Percentiles rank a stretch among this genome's conserved stretches.
Evolutionary conservation across 2,329 filamentous ascomycete species (phyloP).

Genomic region (Kalaharituber pfeilii): DNA sequence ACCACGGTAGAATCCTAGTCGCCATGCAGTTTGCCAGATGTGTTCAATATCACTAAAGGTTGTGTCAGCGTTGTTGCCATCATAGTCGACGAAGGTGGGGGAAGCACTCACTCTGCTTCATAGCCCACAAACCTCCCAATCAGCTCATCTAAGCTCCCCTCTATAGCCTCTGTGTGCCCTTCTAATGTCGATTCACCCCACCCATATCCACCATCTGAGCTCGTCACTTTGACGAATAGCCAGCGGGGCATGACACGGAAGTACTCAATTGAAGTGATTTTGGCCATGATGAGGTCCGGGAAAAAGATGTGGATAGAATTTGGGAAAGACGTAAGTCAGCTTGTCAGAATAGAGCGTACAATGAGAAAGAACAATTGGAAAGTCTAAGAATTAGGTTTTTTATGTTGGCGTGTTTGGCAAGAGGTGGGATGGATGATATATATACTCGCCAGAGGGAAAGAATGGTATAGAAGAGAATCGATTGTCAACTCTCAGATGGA

Average conservation of each 20-base stretch:
- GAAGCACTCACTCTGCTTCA: conserved; percentile 38
- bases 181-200: conserved; percentile 47
- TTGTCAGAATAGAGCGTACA: no score
- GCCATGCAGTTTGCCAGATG: conserved; percentile 59
- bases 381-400: no score
- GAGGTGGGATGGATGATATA: not conserved
- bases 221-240: conserved; percentile 45
- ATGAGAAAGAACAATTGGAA: no score
- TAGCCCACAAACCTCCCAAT: conserved; percentile 38
- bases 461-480: no score
- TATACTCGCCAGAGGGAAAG: no score
- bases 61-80: not conserved
- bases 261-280: conserved; percentile 42
- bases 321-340: not conserved
- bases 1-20: conserved; percentile 56
- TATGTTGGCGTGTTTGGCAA: not conserved
- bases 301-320: not conserved
- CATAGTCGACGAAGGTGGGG: not conserved
- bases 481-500: no score
- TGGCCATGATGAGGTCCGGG: conserved; percentile 30
- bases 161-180: conserved; percentile 42
- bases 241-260: conserved; percentile 45
- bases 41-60: conserved; percentile 52
- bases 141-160: conserved; percentile 42
- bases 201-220: conserved; percentile 37